Evolutionary conservation across 768 basidiomycete genomes (phyloP).

Genomic region (Inosperma sp.): DNA sequence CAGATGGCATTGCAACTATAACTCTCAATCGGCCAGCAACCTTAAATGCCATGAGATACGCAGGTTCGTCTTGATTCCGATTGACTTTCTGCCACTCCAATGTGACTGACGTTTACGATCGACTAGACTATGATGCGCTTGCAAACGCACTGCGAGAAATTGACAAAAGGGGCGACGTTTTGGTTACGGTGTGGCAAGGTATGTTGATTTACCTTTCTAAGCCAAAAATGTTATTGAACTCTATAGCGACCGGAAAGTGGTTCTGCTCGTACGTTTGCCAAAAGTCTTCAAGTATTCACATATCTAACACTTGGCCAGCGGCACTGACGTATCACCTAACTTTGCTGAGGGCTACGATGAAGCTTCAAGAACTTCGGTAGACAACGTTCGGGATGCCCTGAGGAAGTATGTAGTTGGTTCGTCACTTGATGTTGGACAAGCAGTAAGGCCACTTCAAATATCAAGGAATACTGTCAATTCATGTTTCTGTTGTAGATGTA

Average conservation of each 20-base stretch:
- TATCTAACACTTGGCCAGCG: too few relatives aligned
- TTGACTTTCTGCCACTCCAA: background rate
- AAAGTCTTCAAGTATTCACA: too few relatives aligned
- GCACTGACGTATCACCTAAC: too few relatives aligned
- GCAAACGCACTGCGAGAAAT: constrained; percentile 56
- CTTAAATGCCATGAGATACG: constrained; percentile 55
- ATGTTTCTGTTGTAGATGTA: constrained; percentile 43
- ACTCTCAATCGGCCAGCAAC: constrained; percentile 57
- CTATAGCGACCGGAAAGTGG: constrained; percentile 59
- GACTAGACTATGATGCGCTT: constrained; percentile 57
- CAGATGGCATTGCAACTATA: constrained; percentile 61
- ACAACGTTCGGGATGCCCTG: constrained; percentile 46
- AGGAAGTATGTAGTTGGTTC: constrained; percentile 42
- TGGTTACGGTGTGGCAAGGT: constrained; percentile 70
- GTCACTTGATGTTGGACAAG: constrained; percentile 58
- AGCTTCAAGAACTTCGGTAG: too few relatives aligned
- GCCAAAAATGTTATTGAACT: background rate
- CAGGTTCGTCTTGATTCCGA: constrained; percentile 32
- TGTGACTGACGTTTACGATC: background rate
- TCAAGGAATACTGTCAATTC: background rate
- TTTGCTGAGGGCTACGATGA: too few relatives aligned
- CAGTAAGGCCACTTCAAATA: constrained; percentile 39
- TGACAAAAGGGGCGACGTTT: constrained; percentile 54
- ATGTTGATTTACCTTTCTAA: background rate
- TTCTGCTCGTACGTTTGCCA: constrained; percentile 59